phyloP scores from a whole-genome alignment of 768 basidiomycete genomes.

The Suillus paluster region DNA sequence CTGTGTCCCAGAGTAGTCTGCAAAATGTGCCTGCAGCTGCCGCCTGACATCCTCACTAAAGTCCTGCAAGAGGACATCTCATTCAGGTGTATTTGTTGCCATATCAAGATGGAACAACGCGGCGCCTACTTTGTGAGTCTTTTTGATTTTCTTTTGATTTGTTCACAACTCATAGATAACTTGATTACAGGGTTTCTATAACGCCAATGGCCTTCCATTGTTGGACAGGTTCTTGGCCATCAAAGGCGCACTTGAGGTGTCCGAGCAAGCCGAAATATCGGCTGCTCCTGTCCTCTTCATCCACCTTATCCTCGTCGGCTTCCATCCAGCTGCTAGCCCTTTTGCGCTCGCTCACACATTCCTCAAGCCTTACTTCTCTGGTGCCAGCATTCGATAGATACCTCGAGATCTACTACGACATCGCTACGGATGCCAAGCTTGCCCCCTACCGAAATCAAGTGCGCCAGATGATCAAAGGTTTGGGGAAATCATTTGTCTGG shows the following conservation, averaged over 20 bases:
- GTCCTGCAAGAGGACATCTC: not conserved
- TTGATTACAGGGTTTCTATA: too few relatives aligned
- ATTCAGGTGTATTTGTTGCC: not conserved
- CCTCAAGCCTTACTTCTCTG: not conserved
- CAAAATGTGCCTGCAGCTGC: not conserved
- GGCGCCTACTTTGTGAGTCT: slow-evolving; percentile 1
- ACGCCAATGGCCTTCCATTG: too few relatives aligned
- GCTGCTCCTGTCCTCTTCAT: not conserved
- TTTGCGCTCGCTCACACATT: not conserved
- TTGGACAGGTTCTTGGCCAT: not conserved
- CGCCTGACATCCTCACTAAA: not conserved
- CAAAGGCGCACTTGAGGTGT: not conserved
- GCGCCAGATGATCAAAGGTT: not conserved
- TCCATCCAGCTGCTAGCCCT: not conserved
- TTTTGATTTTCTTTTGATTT: too few relatives aligned
- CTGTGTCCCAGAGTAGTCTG: not conserved
- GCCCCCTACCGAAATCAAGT: not conserved
- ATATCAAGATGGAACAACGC: not conserved
- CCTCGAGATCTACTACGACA: not conserved
- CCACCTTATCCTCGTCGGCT: not conserved
- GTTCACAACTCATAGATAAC: too few relatives aligned
- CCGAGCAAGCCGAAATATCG: not conserved
- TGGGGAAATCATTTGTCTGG: not conserved
- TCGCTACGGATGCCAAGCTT: not conserved
- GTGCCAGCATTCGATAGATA: not conserved